Base-by-base conservation (phyloP, 192 early-diverging fungal species). In the Diversispora eburnea region DNA sequence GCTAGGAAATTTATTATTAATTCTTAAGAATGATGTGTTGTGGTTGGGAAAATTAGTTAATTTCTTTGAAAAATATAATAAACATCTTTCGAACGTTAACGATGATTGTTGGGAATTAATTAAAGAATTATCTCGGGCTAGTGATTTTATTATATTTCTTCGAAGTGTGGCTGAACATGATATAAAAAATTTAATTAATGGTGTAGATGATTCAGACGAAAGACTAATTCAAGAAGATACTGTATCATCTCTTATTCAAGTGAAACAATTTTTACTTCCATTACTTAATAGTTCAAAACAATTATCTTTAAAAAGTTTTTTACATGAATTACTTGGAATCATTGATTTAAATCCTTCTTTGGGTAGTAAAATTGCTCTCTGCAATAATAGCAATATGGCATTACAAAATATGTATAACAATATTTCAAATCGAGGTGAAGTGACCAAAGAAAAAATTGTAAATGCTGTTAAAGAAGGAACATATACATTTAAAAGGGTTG, bases 101-200 rank as follows among this genome's bases (percentile, higher is more conserved):
- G 57, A 58, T 19, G 22, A 58, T 22, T 58, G 22, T 25, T 58
- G 57, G 57, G 20, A 58, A 58, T 58, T 58, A 9, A 58, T 58
- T 22, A 25, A 58, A 22, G 19, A 58, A 58, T 58, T 58, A 58
- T 58, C 57, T 5, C 17, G 19, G 13, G 57, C 57, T 4, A 58
- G 57, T 7, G 57, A 58, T 8, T 66, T 66, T 49, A 49, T 66
- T 48, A 12, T 6, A 5, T 66, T 66, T 8, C 20, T 66, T 25
- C 0, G 17, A 4, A 13, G 3, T 9, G 42, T 49, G 5, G 46
- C 64, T 20, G 58, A 60, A 39, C 49, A 76, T 46, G 69, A 70
- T 19, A 20, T 76, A 5, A 72, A 76, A 54, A 72, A 76, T 70
- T 60, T 69, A 43, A 72, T 76, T 71, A 76, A 76, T 56, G 48